Evolutionary conservation across 176 grass and related monocot genomes (phyloP).

Genomic region (Cymbopogon citratus): DNA sequence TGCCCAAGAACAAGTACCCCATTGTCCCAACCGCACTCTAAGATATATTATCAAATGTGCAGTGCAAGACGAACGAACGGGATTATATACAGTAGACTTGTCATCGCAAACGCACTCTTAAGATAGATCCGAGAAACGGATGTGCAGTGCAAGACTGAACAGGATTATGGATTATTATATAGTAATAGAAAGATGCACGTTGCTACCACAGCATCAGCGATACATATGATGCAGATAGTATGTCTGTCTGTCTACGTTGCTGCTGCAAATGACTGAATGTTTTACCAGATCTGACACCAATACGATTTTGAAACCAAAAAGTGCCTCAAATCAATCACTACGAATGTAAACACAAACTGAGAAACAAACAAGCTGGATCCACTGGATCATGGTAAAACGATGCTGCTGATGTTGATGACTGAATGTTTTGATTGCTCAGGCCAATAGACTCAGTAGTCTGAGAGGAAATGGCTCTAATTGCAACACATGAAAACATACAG

Average conservation of each 20-base stretch:
- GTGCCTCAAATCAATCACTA: too few species aligned
- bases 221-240: not conserved
- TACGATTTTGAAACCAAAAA: not conserved
- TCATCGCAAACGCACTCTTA: too few species aligned
- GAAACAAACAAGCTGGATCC: not conserved
- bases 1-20: constrained; percentile 70
- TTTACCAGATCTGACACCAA: not conserved
- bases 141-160: too few species aligned
- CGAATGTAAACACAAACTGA: too few species aligned
- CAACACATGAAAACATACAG: not conserved
- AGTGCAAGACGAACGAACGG: too few species aligned
- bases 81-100: too few species aligned
- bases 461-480: not conserved
- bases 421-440: not conserved
- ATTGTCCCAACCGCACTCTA: constrained; percentile 26
- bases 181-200: not conserved
- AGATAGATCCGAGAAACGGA: too few species aligned
- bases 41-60: too few species aligned
- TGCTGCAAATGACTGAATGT: not conserved
- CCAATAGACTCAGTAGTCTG: not conserved
- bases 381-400: not conserved
- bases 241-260: not conserved
- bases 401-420: not conserved
- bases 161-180: too few species aligned
- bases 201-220: not conserved